A percentile compares a stretch with the other conserved stretches of the same genome.
Conservation (phyloP, 768 basidiomycete species). For the Multifurca ochricompacta region DNA sequence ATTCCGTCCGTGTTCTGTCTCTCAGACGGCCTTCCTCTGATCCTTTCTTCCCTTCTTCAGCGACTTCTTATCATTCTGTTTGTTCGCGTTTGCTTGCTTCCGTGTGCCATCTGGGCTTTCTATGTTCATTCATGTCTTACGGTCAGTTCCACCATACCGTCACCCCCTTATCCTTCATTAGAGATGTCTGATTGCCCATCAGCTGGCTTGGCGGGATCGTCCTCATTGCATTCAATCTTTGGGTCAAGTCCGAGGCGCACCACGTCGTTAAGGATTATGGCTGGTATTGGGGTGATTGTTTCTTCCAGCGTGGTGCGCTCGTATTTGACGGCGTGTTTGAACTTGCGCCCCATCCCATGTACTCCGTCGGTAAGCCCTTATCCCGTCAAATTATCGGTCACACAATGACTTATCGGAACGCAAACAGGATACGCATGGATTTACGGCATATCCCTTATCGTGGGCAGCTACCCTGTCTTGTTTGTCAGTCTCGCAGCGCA, state of each 20-base stretch:
- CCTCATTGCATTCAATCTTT: conserved; percentile 90
- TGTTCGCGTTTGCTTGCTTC: conserved; percentile 93
- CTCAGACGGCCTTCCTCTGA: neutral
- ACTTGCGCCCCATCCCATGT: conserved; percentile 91
- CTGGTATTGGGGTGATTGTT: conserved; percentile 95
- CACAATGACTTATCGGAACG: neutral
- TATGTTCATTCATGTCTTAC: conserved; percentile 61
- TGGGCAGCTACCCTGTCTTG: conserved; percentile 82
- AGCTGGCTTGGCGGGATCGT: conserved; percentile 85
- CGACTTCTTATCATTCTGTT: conserved; percentile 89
- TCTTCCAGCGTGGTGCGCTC: conserved; percentile 87
- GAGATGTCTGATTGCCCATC: neutral
- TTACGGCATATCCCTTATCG: conserved; percentile 89
- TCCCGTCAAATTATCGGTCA: neutral
- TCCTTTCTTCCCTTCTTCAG: conserved; percentile 33
- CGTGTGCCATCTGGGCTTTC: conserved; percentile 78
- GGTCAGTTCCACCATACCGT: conserved; percentile 37
- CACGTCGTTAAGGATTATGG: conserved; percentile 97
- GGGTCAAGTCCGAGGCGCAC: conserved; percentile 98
- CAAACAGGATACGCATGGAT: conserved; percentile 88
- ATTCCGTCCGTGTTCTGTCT: neutral
- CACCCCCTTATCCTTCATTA: neutral
- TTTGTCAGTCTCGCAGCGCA: conserved; percentile 94
- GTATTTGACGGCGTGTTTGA: conserved; percentile 99
- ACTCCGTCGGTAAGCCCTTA: conserved; percentile 59